Base-by-base conservation (phyloP, 2,329 filamentous ascomycete genomes). In the Helminthosporium solani region DNA sequence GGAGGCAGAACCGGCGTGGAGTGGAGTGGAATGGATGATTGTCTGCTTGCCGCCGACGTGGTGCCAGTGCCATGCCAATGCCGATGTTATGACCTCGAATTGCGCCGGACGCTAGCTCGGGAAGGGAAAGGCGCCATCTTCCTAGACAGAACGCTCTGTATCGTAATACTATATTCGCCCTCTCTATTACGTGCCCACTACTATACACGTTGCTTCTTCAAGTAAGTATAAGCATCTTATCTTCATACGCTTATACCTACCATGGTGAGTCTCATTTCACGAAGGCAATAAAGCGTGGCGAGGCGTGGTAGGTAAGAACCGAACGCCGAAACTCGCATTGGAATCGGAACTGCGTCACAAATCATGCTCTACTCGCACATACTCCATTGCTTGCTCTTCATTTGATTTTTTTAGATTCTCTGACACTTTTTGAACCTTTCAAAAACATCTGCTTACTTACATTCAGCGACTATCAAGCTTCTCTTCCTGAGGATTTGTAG, bases 241-340 rank as follows among this genome's bases (percentile, higher is more conserved):
- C 31, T 7, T 33, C 14, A 6, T 18, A 33, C 15, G 7, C 6
- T 33, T 33, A n/a, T 18, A 5, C 19, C 8, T 16, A 18, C 7
- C n/a, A n/a, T n/a, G n/a, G n/a, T n/a, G n/a, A n/a, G n/a, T n/a
- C n/a, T 35, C n/a, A 18, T 9, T 11, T 19, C 15, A 35, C 9
- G 33, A n/a, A n/a, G n/a, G n/a, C n/a, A n/a, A 7, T 35, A 7
- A 6, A 19, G 3, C n/a, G 9, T 27, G 12, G 25, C 12, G 25
- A 27, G 25, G 12, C 25, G 25, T 7, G 7, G 25, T 7, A 7
- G 12, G 28, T 31, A 31, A n/a, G 9, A 31, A 6, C 41, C 33
- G 41, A 49, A 49, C 31, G 15, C 46, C 46, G 46, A 37, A 36
- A 21, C 11, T 16, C 19, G 37, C 12, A 19, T 49, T 41, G 46